phyloP scores from a whole-genome alignment of 2,329 filamentous ascomycete genomes.

The Fusarium concolor region DNA sequence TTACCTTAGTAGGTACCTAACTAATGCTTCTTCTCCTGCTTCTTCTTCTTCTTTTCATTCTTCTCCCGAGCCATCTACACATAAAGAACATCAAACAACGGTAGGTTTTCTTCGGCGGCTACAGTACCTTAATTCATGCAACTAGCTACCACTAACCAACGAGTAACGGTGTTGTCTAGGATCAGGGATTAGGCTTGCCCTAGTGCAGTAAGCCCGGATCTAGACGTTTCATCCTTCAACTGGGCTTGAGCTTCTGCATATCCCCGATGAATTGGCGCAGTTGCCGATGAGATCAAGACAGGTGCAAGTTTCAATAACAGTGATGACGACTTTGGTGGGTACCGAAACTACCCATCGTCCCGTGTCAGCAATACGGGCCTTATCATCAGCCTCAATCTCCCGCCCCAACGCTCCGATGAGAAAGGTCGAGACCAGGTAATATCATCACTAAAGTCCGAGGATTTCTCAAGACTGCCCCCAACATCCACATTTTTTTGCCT shows the following conservation, averaged over 20 bases:
- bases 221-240: slow-evolving; percentile 45
- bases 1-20: no score
- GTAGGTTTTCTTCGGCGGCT: slow-evolving; percentile 14
- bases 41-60: not conserved
- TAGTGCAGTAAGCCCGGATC: slow-evolving; percentile 27
- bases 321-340: slow-evolving; percentile 21
- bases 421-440: not conserved
- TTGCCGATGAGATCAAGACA: slow-evolving; percentile 15
- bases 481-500: slow-evolving; percentile 25
- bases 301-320: not conserved
- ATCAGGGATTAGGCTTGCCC: slow-evolving; percentile 35
- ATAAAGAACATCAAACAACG: slow-evolving; percentile 1
- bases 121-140: slow-evolving; percentile 22
- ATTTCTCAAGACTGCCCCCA: slow-evolving; percentile 1
- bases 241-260: slow-evolving; percentile 21
- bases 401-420: not conserved
- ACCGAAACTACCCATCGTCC: slow-evolving; percentile 18
- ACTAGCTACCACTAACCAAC: slow-evolving; percentile 2
- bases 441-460: slow-evolving; percentile 1
- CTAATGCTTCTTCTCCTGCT: no score
- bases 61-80: slow-evolving; percentile 5
- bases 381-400: slow-evolving; percentile 13
- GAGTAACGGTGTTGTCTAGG: slow-evolving; percentile 21
- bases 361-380: slow-evolving; percentile 9
- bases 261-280: slow-evolving; percentile 25